Evolutionary conservation across 2,329 filamentous ascomycete genomes (phyloP).

Genomic region (Monilinia laxa): DNA sequence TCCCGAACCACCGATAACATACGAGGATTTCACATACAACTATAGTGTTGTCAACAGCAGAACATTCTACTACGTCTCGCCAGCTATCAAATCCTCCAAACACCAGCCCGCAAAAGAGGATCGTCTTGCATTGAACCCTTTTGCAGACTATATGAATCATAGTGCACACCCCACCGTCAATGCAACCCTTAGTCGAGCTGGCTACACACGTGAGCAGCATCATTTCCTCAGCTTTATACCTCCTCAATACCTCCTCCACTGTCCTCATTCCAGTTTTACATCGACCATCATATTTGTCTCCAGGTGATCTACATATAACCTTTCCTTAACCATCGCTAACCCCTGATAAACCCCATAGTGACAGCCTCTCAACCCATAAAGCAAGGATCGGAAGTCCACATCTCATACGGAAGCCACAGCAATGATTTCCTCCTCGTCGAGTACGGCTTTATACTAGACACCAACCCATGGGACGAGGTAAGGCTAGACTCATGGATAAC

Average conservation of each 20-base stretch:
- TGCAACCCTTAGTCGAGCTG: slow-evolving; percentile 50
- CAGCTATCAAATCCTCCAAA: slow-evolving; percentile 39
- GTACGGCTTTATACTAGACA: slow-evolving; percentile 46
- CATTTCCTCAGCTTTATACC: not conserved
- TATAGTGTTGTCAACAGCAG: slow-evolving; percentile 64
- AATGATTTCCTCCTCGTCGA: slow-evolving; percentile 73
- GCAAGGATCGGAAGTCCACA: slow-evolving; percentile 63
- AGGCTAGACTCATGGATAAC: slow-evolving; percentile 37
- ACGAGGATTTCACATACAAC: slow-evolving; percentile 50
- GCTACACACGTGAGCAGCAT: slow-evolving; percentile 47
- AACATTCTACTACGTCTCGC: slow-evolving; percentile 55
- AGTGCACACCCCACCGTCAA: slow-evolving; percentile 41
- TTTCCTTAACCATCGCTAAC: not conserved
- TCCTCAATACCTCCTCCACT: not conserved
- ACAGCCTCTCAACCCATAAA: slow-evolving; percentile 51
- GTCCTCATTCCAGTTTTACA: not conserved
- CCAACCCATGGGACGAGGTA: slow-evolving; percentile 39
- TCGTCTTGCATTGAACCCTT: slow-evolving; percentile 67
- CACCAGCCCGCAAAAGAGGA: slow-evolving; percentile 50
- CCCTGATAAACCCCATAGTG: slow-evolving; percentile 38
- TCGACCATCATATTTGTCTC: not conserved
- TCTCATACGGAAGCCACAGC: slow-evolving; percentile 68
- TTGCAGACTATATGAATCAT: slow-evolving; percentile 71
- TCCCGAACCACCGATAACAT: slow-evolving; percentile 40
- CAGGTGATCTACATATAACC: not conserved